Base-by-base conservation (phyloP, 805 yeast species). In the Sugiyamaella boreocaroliniensis region DNA sequence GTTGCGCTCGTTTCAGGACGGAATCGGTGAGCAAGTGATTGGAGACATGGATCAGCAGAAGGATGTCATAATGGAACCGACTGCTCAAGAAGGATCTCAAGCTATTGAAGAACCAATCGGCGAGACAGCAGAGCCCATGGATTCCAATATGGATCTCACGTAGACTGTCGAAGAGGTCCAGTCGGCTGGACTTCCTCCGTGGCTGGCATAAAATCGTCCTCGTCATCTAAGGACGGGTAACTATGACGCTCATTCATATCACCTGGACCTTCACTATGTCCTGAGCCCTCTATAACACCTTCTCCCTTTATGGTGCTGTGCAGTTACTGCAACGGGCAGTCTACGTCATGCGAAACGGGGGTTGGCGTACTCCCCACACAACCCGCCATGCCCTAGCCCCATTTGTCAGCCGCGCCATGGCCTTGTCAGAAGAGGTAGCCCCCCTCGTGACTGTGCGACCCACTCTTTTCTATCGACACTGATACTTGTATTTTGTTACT, bases 1-100 rank as follows among this genome's bases (percentile, higher is more conserved):
- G 29, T 0, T 61, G n/a, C 40, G 43, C 11, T 26, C 43, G 18
- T 53, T 53, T 44, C 44, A 46, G 41, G 43, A 22, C 40, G 32
- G 34, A 37, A 48, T 53, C 16, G 48, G 51, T 19, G 47, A 42
- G 3, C 45, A 51, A 40, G 53, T 43, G 0, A 29, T 40, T 10
- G 48, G 37, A 14, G 37, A 32, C 6, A 6, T 4, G 26, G 26
- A 22, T 22, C 26, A 22, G 26, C 26, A 22, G 26, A 22, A 4
- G 26, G 26, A 22, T 22, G 6, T 22, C 6, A 22, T 6, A 6
- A 22, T 6, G 3, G 26, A 22, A 4, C 26, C 26, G 26, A 22
- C 26, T 3, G 6, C 26, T 3, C 26, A 22, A 22, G 26, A 22
- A 6, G 3, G 6, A 22, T 22, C 26, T 3, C 3, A 22, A 6